Base-by-base conservation (phyloP, 2,329 filamentous ascomycete genomes). In the Juglanconis sp. region DNA sequence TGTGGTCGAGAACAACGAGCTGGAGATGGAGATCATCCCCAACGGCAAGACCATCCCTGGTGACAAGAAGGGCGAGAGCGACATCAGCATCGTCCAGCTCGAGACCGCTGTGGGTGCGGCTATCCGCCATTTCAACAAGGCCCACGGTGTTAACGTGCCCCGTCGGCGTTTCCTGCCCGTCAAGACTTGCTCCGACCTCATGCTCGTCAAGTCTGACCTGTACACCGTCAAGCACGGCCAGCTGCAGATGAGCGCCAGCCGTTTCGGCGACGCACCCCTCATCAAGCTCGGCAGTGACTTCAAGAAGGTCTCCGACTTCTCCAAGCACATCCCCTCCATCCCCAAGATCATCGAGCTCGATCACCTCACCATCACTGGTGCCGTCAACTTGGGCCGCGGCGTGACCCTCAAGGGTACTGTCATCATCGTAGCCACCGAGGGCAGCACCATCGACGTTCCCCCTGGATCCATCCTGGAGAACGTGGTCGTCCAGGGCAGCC, bases 261-360 rank as follows among this genome's bases (percentile, higher is more conserved):
- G 95, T 68, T 98, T 99, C 77, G 95, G 95, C 67, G 93, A 95
- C 68, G 94, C 95, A 53, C 95, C 95, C 60, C 85, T 99, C 68
- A 99, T 99, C 85, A 99, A 99, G 89, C 90, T 99, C 57, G 95
- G 95, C 70, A 88, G 87, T 72, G 95, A 99, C 84, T 99, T 99
- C 87, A 99, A 99, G 90, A 99, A 99, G 88, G 95, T 99, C 44
- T 98, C 94, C 1, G 95, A 92, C 81, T 96, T 96, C 85, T 89
- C 92, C 81, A 88, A 91, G 78, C 89, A 89, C 73, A 93, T 96
- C 68, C 84, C 89, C 10, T 92, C 88, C 65, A 96, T 96, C 70
- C 91, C 91, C 72, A 93, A 91, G 84, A 93, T 96, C 69, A 87
- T 95, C 67, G 91, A 96, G 81, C 86, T 95, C 53, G 91, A 96